Conservation (phyloP, 1,284 basidiomycete species). For the Rhodotorula sp. region DNA sequence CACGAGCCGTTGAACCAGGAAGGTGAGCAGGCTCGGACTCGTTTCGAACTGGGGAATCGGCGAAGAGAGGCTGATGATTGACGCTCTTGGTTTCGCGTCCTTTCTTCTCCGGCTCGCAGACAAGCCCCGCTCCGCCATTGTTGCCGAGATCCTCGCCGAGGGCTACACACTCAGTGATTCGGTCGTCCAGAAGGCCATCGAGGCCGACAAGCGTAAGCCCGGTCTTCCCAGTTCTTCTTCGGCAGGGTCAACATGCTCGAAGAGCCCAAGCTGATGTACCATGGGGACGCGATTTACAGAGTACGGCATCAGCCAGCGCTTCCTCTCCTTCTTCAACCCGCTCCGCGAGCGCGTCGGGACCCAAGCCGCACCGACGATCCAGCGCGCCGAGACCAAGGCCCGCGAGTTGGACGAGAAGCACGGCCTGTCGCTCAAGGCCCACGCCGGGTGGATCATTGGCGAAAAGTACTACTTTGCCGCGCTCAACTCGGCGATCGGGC, state of each 20-base stretch:
- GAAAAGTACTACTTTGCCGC: constrained; percentile 71
- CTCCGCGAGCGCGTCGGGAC: constrained; percentile 65
- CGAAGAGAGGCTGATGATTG: no score
- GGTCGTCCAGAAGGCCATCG: constrained; percentile 79
- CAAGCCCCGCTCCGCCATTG: constrained; percentile 78
- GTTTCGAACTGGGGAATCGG: no score
- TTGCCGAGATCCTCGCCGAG: constrained; percentile 83
- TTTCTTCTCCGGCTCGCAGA: background rate
- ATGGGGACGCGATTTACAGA: constrained; percentile 51
- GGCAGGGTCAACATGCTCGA: no score
- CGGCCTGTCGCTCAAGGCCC: constrained; percentile 67
- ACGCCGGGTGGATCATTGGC: constrained; percentile 53
- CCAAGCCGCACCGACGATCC: constrained; percentile 62
- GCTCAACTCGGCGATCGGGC: constrained; percentile 70
- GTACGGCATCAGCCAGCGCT: constrained; percentile 80
- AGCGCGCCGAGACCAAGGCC: constrained; percentile 63
- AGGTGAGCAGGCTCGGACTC: constrained; percentile 15
- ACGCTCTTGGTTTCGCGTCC: background rate
- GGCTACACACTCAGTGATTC: constrained; percentile 79
- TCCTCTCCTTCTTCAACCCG: constrained; percentile 71
- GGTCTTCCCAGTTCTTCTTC: background rate
- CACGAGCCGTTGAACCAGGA: constrained; percentile 62
- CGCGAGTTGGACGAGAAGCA: constrained; percentile 76
- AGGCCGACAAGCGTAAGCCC: constrained; percentile 68
- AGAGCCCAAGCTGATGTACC: no score